Evolutionary conservation across 78 protist species (phyloP).

Genomic region (Dictyostelium brefeldianum): DNA sequence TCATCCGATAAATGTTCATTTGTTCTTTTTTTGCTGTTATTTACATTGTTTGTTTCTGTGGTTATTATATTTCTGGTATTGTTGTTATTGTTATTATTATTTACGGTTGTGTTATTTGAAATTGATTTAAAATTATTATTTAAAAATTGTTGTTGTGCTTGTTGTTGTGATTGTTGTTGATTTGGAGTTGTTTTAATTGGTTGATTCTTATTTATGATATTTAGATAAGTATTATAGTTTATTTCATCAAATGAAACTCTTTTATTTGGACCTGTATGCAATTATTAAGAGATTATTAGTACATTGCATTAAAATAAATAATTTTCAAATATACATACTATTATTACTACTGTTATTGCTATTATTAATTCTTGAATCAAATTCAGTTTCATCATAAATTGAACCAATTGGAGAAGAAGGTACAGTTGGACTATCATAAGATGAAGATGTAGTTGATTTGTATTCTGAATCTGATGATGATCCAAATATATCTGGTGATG

Average conservation of each 20-base stretch:
- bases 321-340: not conserved
- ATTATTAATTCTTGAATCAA: conserved; percentile 3
- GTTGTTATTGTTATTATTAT: not conserved
- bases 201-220: not conserved
- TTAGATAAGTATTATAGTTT: not conserved
- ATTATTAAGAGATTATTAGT: not conserved
- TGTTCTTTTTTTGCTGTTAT: not conserved
- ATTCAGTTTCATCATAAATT: not conserved
- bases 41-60: not conserved
- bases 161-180: not conserved
- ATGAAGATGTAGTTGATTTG: not conserved
- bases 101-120: too few species aligned
- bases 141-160: not conserved
- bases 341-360: not conserved
- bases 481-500: not conserved
- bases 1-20: not conserved
- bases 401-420: conserved; percentile 17
- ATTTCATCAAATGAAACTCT: not conserved
- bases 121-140: too few species aligned
- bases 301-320: too few species aligned
- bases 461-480: not conserved
- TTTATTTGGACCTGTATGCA: not conserved
- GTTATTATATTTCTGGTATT: not conserved
- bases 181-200: not conserved
- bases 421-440: conserved; percentile 12